These are phyloP conservation scores for Colletotrichum sp. DNA, from an alignment of 2,329 filamentous ascomycete species.

Conservation along the genomic window DNA sequence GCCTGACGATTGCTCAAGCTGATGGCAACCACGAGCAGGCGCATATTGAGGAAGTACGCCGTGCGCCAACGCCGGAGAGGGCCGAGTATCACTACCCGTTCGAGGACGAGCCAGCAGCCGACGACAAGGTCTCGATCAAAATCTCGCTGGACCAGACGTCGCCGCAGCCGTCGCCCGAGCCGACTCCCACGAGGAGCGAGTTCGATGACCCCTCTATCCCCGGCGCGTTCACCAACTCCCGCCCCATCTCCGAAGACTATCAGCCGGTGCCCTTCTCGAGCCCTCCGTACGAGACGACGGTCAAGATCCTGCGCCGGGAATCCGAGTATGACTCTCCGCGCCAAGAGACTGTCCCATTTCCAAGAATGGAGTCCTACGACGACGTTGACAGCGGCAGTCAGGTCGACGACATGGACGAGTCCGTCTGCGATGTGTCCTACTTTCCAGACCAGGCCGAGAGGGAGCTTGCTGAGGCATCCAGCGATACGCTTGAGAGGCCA, in stretches of 20 bases:
- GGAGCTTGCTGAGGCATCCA: slow-evolving; percentile 40
- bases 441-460: slow-evolving; percentile 36
- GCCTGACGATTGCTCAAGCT: slow-evolving; percentile 8
- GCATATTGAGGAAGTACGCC: slow-evolving; percentile 23
- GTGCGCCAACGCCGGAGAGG: slow-evolving; percentile 23
- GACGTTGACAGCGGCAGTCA: slow-evolving; percentile 45
- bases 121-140: slow-evolving; percentile 43
- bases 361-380: slow-evolving; percentile 37
- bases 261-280: slow-evolving; percentile 44
- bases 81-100: slow-evolving; percentile 57
- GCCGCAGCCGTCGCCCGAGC: slow-evolving; percentile 25
- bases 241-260: slow-evolving; percentile 33
- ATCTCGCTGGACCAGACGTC: slow-evolving; percentile 43
- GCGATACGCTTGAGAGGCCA: slow-evolving; percentile 32
- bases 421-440: slow-evolving; percentile 26
- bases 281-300: slow-evolving; percentile 48
- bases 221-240: slow-evolving; percentile 30
- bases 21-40: slow-evolving; percentile 9
- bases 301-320: slow-evolving; percentile 54
- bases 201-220: slow-evolving; percentile 28
- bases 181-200: slow-evolving; percentile 29
- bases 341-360: slow-evolving; percentile 34
- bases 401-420: slow-evolving; percentile 29
- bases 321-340: slow-evolving; percentile 34
- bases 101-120: slow-evolving; percentile 42